These are phyloP conservation scores for Dovyalis caffra DNA, from an alignment of 345 rosid species.

Conservation along the genomic window DNA sequence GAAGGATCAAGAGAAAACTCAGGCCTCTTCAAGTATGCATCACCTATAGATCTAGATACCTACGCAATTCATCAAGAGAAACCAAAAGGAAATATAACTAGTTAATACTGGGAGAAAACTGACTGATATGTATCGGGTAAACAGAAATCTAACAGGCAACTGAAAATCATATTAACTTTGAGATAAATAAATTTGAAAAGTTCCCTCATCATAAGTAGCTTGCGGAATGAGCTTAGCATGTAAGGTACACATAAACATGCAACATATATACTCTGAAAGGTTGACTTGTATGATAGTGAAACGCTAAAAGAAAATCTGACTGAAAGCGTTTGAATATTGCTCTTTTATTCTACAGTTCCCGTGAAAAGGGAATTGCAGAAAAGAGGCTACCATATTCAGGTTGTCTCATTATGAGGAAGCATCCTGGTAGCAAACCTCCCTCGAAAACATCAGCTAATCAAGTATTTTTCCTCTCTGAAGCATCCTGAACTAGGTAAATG, in stretches of 20 bases:
- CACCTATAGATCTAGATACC: constrained; percentile 96
- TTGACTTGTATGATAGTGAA: background rate
- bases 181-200: background rate
- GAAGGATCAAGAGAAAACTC: constrained; percentile 87
- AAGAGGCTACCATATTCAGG: background rate
- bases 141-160: background rate
- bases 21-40: constrained; percentile 87
- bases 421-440: constrained; percentile 6
- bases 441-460: background rate
- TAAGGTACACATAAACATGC: background rate
- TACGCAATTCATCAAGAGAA: constrained; percentile 20
- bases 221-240: background rate
- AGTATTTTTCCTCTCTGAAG: no score
- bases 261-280: background rate
- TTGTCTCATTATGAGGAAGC: background rate
- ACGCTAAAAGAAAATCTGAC: background rate
- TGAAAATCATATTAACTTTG: background rate
- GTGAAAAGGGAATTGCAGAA: background rate
- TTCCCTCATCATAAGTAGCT: background rate
- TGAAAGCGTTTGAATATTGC: background rate
- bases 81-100: background rate
- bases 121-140: background rate
- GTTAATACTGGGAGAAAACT: background rate
- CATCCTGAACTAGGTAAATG: background rate
- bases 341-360: background rate